Evolutionary conservation across 805 yeast genomes (phyloP), one percentile per base, ranked within the genome.

Genomic region (Zygoascus bituminiphila): DNA sequence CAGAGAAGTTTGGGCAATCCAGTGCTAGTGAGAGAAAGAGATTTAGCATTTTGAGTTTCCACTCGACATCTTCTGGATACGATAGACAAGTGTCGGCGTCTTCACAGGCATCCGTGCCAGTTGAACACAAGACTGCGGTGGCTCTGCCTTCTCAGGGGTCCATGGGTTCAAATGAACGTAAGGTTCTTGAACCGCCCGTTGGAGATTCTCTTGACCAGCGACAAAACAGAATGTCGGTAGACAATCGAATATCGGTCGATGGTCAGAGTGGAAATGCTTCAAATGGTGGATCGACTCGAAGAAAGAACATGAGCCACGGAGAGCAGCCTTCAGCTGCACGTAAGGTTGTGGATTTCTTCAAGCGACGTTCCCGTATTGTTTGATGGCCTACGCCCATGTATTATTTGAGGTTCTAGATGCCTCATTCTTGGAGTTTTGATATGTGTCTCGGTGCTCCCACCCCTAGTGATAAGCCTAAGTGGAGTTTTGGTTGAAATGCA

Each of bases 281-380:
- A 17, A 22, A 31, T 12, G 20, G 14, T 15, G 33, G 40, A 10
- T 21, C 25, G 8, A 21, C 24, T 24, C 15, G 42, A 45, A 19
- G 29, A n/a, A 39, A 39, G 26, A 19, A 5, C 22, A 17, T 7
- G 15, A 12, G 22, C 22, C 23, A 19, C 15, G 20, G 8, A 44
- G 24, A 48, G 35, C 55, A 59, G 46, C 57, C 57, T 22, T 51
- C 60, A 9, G 58, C 65, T 9, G 61, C 66, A n/a, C 54, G 63
- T 17, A 58, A 55, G 55, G 66, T 67, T 14, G 61, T 66, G 33
- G 67, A 64, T 42, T 64, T 63, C 49, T 62, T 66, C 60, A 63
- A 63, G 54, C 57, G 70, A 23, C 57, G 69, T n/a, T 63, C 68
- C 7, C 52, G 66, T 44, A 55, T 63, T 42, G 58, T 53, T 15